Evolutionary conservation across 345 rosid species (phyloP).

Genomic region (Rubroshorea leprosula): DNA sequence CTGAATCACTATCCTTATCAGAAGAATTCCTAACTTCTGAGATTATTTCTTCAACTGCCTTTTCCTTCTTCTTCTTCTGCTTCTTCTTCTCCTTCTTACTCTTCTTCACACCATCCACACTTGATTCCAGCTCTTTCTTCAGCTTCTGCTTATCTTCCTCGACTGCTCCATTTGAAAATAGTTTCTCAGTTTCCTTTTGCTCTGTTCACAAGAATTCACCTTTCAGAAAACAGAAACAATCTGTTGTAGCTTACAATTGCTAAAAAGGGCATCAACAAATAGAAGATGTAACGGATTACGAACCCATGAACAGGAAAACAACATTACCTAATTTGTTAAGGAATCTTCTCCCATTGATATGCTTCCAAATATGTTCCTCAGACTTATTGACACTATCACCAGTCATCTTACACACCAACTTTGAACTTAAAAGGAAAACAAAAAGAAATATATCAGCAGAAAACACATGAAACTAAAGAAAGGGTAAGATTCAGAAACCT

Average conservation of each 20-base stretch:
- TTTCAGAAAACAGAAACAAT: too few species aligned
- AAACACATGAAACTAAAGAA: not conserved
- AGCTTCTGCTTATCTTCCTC: conserved; percentile 20
- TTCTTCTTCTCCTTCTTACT: conserved; percentile 12
- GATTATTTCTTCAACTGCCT: conserved; percentile 32
- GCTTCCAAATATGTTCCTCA: conserved; percentile 95
- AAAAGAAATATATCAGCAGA: not conserved
- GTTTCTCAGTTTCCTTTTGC: conserved; percentile 46
- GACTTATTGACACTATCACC: conserved; percentile 80
- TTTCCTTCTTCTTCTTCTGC: conserved; percentile 25
- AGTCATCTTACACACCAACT: conserved; percentile 78
- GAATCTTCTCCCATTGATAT: conserved; percentile 73
- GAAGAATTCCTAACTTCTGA: conserved; percentile 36
- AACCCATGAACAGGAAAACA: not conserved
- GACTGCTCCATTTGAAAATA: conserved; percentile 19
- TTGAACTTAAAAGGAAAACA: conserved; percentile 44
- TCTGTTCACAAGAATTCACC: conserved; percentile 39
- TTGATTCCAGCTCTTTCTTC: conserved; percentile 17
- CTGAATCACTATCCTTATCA: conserved; percentile 46
- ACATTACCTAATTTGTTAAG: conserved; percentile 69
- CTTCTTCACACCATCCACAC: conserved; percentile 18
- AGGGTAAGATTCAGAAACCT: too few species aligned
- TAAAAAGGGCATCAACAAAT: not conserved
- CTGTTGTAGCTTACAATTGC: not conserved
- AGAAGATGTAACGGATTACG: not conserved